Base-by-base conservation (phyloP, 805 yeast genomes). In the Wickerhamomyces chaumierensis region DNA sequence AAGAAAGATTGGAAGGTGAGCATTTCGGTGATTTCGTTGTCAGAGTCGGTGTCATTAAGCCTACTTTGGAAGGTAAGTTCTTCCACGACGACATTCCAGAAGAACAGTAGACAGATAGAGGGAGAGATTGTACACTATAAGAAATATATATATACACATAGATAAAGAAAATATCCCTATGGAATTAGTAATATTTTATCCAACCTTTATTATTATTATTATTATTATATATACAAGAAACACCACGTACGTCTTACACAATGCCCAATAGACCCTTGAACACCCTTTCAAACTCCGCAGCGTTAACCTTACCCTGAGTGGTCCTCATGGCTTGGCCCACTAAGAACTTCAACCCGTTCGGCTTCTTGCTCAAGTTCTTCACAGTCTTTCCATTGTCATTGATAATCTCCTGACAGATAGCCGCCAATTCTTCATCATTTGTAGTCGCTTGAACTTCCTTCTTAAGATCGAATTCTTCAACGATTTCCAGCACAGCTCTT, bases 41-140 rank as follows among this genome's bases (percentile, higher is more conserved):
- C 47, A 78, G 97, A 64, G 71, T 67, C 36, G 95, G 94, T n/a
- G 73, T 85, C 42, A 86, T 90, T 56, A 79, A 78, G 53, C 92
- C 88, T 45, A 88, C 96, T 21, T 63, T 75, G 34, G 95, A 85
- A 60, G 97, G 97, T 46, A 84, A 81, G 59, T 80, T 75, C 58
- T 88, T 92, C 85, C 95, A 94, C 69, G 96, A 90, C 44, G 92
- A 84, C 55, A 75, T 90, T 45, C 81, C 90, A 27, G 94, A 81
- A 56, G 45, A 49, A 35, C 41, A 36, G 36, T 23, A 18, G n/a
- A 25, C n/a, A n/a, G n/a, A n/a, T n/a, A n/a, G n/a, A n/a, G n/a
- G n/a, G n/a, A n/a, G n/a, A n/a, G n/a, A n/a, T n/a, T n/a, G n/a
- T n/a, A n/a, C n/a, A n/a, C n/a, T n/a, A n/a, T n/a, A n/a, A n/a